phyloP scores from a whole-genome alignment of 495 filamentous ascomycete genomes.

The Penicillium ochrochloron region DNA sequence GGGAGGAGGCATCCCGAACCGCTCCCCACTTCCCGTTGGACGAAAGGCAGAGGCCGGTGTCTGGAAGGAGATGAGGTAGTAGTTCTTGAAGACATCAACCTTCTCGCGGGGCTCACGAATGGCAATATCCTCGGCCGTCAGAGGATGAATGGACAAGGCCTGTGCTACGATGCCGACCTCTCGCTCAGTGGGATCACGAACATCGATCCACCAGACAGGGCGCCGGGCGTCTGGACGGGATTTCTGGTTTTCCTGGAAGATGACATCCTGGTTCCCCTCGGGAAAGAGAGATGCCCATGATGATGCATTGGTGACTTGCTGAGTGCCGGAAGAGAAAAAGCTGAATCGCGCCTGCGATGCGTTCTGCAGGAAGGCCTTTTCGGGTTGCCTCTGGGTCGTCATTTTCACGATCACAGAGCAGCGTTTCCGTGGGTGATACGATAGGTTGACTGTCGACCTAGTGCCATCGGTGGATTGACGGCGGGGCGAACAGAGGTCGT shows the following conservation, averaged over 20 bases:
- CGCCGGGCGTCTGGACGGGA: constrained; percentile 31
- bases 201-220: constrained; percentile 87
- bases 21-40: constrained; percentile 61
- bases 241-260: constrained; percentile 65
- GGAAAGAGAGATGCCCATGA: constrained; percentile 78
- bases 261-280: constrained; percentile 72
- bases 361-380: not conserved
- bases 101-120: constrained; percentile 93
- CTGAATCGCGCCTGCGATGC: constrained; percentile 64
- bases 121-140: constrained; percentile 90
- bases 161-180: constrained; percentile 79
- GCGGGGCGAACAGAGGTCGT: not conserved
- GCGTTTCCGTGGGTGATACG: not conserved
- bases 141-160: constrained; percentile 84
- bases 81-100: constrained; percentile 89
- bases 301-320: constrained; percentile 74
- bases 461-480: not conserved
- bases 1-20: constrained; percentile 64
- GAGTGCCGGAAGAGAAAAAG: constrained; percentile 86
- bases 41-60: constrained; percentile 74
- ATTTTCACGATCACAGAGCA: not conserved
- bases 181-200: constrained; percentile 79
- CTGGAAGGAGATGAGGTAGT: constrained; percentile 94
- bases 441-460: not conserved
- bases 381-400: not conserved